phyloP scores from a whole-genome alignment of 108 stramenopile genomes.

The Asterionellopsis glacialis region DNA sequence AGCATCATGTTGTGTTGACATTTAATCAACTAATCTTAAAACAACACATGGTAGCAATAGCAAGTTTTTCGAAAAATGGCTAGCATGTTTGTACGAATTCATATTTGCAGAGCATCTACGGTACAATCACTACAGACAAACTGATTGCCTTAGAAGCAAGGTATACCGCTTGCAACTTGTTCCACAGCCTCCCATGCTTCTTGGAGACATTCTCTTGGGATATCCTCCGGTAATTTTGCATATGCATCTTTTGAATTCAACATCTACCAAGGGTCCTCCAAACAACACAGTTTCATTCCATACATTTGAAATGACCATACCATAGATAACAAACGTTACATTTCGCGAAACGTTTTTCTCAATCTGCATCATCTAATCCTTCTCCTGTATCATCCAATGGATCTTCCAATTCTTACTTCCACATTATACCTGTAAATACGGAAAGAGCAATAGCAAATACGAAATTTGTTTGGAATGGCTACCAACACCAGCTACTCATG shows the following conservation, averaged over 20 bases:
- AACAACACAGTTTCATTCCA: neutral
- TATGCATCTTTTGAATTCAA: neutral
- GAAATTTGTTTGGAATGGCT: conserved; percentile 38
- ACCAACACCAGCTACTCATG: conserved; percentile 6
- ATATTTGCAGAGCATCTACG: no score
- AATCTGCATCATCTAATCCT: conserved; percentile 29
- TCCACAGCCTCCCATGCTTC: neutral
- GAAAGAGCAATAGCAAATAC: conserved; percentile 62
- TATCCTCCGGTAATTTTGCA: neutral
- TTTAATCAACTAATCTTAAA: no score
- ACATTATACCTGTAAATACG: conserved; percentile 63
- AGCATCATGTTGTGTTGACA: no score
- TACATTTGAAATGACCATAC: neutral
- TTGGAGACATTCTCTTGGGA: neutral
- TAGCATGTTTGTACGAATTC: no score
- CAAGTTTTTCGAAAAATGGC: no score
- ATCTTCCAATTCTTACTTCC: conserved; percentile 67
- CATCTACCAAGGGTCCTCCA: neutral
- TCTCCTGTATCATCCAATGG: conserved; percentile 52
- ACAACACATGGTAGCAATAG: no score
- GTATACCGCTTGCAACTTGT: no score
- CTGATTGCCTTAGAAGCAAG: no score
- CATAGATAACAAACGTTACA: neutral
- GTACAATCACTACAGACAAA: no score
- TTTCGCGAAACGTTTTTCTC: neutral